Evolutionary conservation across 257 asterid genomes (phyloP), one percentile per base, ranked within the genome.

Genomic region (Nicotiana tomentosiformis): DNA sequence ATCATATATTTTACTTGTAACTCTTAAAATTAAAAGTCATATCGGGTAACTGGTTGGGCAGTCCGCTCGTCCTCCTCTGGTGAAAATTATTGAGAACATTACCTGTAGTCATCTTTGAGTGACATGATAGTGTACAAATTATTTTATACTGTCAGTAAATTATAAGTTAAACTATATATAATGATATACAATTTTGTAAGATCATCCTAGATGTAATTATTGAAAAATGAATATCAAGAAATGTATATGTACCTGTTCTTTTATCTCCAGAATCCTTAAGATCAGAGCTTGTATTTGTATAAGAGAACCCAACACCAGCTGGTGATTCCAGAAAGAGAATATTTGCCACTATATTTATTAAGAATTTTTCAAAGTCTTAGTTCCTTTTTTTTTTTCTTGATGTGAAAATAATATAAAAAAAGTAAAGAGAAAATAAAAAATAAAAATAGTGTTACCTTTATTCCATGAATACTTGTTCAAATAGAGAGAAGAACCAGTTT

Each of bases 271-370:
- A 85, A 77, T 93, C 86, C 14, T 72, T 23, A 78, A 93, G 94
- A 83, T 95, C 88, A 18, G 97, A 93, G 82, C 87, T 88, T 56
- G 96, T 92, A 83, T 95, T 95, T 7, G 99, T 87, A 81, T 93
- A 93, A 0, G 99, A 95, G 91, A 85, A 95, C 9, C 99, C 99
- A 58, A 92, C 98, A 7, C 98, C 98, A 77, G 97, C 97, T 3
- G 98, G 98, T 5, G 98, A 93, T 81, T 95, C 98, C 53, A 95
- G 90, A 66, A 95, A 95, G 17, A 94, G 90, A 78, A 94, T 37
- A 83, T 94, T 94, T 82, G 95, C 97, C 85, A 72, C 98, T 94
- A 87, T 69, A 86, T 77, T 66, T 37, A 35, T 10, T 30, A 60
- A 23, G 67, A 66, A 18, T n/a, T 51, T 79, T 79, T 66, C 2